phyloP scores from a whole-genome alignment of 495 filamentous ascomycete genomes.

The Penicillium lividum region DNA sequence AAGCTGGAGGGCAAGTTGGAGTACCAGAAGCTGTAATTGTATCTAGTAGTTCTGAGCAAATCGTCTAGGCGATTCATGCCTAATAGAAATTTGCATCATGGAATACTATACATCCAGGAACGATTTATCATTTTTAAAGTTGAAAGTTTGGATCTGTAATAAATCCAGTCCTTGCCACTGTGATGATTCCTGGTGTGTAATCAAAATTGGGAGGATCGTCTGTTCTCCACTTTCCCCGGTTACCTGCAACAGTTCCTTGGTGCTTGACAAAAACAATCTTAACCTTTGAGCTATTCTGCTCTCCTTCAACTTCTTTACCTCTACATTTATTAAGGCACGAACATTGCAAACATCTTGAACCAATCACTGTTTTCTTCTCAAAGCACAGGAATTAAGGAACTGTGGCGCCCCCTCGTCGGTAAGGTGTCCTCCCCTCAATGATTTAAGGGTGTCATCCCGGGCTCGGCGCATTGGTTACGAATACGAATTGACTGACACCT shows the following conservation, averaged over 20 bases:
- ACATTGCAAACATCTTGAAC: background rate
- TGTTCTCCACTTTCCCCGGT: background rate
- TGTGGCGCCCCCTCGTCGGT: background rate
- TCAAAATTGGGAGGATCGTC: background rate
- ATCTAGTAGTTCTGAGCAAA: slow-evolving; percentile 22
- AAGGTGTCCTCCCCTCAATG: background rate
- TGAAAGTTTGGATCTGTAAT: background rate
- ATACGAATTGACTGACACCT: background rate
- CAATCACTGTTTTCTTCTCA: background rate
- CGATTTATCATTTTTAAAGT: background rate
- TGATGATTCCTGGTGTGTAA: background rate
- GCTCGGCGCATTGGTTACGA: background rate
- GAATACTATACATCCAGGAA: slow-evolving; percentile 20
- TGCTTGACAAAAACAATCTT: too few species aligned
- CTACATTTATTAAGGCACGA: too few species aligned
- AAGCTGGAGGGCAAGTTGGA: slow-evolving; percentile 97
- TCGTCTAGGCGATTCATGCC: slow-evolving; percentile 12
- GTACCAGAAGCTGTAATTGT: slow-evolving; percentile 87
- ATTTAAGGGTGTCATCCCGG: background rate
- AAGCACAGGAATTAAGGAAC: background rate
- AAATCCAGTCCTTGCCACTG: background rate
- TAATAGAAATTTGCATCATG: slow-evolving; percentile 20
- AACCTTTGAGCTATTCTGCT: background rate
- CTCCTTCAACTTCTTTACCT: background rate
- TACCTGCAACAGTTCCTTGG: background rate